These are phyloP conservation scores for Ananas comosus DNA, from an alignment of 176 grass and related monocot species.

Conservation along the genomic window DNA sequence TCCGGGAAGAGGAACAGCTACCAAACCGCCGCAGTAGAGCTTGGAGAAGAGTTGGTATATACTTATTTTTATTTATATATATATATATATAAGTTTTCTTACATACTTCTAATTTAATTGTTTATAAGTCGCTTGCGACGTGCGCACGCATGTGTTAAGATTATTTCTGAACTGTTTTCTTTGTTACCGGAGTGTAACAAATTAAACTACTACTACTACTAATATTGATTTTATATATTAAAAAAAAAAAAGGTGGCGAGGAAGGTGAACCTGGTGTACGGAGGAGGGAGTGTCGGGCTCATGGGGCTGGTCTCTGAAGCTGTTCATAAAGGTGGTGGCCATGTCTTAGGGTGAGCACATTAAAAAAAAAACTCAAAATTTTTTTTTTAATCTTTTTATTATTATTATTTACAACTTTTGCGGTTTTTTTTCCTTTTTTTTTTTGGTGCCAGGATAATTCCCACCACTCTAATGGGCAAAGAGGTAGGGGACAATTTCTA, in stretches of 20 bases:
- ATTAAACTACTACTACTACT: no score
- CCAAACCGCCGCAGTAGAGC: constrained; percentile 80
- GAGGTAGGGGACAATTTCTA: constrained; percentile 22
- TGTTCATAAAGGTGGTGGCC: constrained; percentile 82
- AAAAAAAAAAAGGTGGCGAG: constrained; percentile 42
- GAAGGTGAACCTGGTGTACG: constrained; percentile 86
- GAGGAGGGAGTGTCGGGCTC: constrained; percentile 78
- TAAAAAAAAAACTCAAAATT: not conserved
- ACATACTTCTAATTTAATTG: no score
- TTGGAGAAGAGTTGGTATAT: constrained; percentile 68
- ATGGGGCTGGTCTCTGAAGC: constrained; percentile 88
- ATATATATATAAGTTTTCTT: no score
- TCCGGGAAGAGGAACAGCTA: constrained; percentile 89
- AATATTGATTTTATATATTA: not conserved
- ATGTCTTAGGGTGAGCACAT: constrained; percentile 64
- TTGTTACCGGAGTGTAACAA: not conserved
- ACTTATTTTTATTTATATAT: no score
- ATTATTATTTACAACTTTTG: not conserved
- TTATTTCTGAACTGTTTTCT: not conserved
- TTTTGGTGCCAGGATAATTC: constrained; percentile 44
- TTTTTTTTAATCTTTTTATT: not conserved
- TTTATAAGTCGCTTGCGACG: no score
- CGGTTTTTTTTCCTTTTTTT: not conserved
- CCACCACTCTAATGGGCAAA: constrained; percentile 70
- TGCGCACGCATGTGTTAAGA: no score